Evolutionary conservation across 148 eudicot species (phyloP).

Genomic region (Chenopodium formosanum): DNA sequence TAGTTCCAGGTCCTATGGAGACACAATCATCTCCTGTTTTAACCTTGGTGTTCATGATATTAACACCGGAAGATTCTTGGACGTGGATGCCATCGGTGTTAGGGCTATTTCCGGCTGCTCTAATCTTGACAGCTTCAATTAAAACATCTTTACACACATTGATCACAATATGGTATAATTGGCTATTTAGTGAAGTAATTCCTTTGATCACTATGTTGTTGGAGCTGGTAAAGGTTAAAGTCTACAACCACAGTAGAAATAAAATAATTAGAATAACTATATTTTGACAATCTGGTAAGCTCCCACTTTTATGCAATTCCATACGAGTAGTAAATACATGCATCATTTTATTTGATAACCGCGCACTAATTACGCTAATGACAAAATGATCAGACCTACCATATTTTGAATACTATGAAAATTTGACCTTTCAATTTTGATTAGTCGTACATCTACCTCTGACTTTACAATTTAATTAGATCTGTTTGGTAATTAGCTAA

Average conservation of each 20-base stretch:
- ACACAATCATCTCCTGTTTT: constrained; percentile 47
- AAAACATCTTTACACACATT: constrained; percentile 36
- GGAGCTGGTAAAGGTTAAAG: constrained; percentile 38
- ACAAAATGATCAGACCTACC: neutral
- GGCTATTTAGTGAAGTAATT: constrained; percentile 53
- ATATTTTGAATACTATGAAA: neutral
- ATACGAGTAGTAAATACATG: neutral
- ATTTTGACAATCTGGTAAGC: neutral
- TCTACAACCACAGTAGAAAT: constrained; percentile 32
- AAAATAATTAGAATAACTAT: neutral
- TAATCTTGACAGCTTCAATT: constrained; percentile 33
- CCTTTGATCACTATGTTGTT: constrained; percentile 43
- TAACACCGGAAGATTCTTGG: constrained; percentile 17
- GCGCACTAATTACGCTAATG: constrained; percentile 4
- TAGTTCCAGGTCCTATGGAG: constrained; percentile 38
- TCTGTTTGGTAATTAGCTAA: too few relatives aligned
- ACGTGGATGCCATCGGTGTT: constrained; percentile 43
- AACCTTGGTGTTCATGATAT: constrained; percentile 26
- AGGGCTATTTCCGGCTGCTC: constrained; percentile 33
- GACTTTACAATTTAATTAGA: too few relatives aligned
- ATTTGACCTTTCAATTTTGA: neutral
- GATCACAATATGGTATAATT: constrained; percentile 54
- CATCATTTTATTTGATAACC: neutral
- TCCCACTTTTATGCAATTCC: neutral
- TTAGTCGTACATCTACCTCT: too few relatives aligned